Base-by-base conservation (phyloP, 2,329 filamentous ascomycete genomes). In the Clonostachys sp. region DNA sequence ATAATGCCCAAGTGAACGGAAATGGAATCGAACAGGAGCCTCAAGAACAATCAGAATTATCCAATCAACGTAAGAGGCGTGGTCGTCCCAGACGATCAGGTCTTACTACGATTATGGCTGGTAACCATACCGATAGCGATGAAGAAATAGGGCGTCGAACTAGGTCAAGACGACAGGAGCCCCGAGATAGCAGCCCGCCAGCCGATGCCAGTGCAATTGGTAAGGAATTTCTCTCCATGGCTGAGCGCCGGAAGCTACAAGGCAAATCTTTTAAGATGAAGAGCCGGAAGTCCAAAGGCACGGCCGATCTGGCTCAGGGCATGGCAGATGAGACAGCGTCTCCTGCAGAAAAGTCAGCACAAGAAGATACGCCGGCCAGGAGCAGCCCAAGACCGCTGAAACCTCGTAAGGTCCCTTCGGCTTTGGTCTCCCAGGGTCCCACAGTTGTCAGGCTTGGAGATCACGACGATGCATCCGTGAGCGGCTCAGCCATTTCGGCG, bases 181-280 rank as follows among this genome's bases (percentile, higher is more conserved):
- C 24, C 24, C 24, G 24, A 30, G 9, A 30, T 30, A 30, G 24
- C 24, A 30, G 24, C 24, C 24, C 24, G 9, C 24, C 24, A 30
- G 24, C 24, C 24, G 24, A 30, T 30, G 6, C 24, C 24, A 30
- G 24, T 30, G 24, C 24, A 30, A 30, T 30, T 30, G 24, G 24
- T 10, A 30, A 30, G 12, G 60, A 65, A 12, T 70, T 75, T 43
- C 66, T 82, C 65, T 81, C 79, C 6, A 74, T 83, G 73, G 71
- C 72, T 36, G 78, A 82, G 54, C 71, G 77, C n/a, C 74, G 80
- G 69, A 75, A 72, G 34, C 63, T 78, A 3, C 69, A 64, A 45
- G 78, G 78, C 12, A 80, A 72, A 58, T 74, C 70, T 45, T 71
- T 82, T 52, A 78, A 72, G 60, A 80, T 81, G 41, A 63, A 66